Evolutionary conservation across 208 protist species (phyloP).

Genomic region (Tetramitus jugosus): DNA sequence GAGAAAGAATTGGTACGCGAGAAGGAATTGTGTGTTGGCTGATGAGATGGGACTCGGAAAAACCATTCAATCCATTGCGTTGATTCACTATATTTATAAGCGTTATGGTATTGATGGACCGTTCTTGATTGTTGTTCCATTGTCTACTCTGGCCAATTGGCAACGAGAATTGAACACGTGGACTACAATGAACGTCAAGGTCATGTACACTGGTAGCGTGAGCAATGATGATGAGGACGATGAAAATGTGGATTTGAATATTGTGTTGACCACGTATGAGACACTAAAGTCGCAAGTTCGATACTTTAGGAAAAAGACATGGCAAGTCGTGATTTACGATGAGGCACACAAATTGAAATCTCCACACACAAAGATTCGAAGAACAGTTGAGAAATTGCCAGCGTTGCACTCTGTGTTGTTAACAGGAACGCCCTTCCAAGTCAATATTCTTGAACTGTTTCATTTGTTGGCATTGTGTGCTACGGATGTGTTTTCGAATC

Average conservation of each 20-base stretch:
- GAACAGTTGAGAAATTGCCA: background rate
- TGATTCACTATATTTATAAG: constrained; percentile 63
- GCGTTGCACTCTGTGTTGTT: background rate
- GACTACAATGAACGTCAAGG: background rate
- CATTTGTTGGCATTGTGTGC: background rate
- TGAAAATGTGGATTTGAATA: background rate
- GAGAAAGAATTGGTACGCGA: constrained; percentile 60
- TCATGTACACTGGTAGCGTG: background rate
- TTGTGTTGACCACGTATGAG: background rate
- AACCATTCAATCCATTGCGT: constrained; percentile 82
- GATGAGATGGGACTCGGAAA: constrained; percentile 97
- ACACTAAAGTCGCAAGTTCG: no score
- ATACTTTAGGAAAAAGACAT: background rate
- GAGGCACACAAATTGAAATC: background rate
- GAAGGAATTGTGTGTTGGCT: constrained; percentile 73
- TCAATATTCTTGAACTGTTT: background rate
- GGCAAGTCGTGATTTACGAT: background rate
- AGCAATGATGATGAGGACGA: background rate
- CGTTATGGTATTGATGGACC: constrained; percentile 61
- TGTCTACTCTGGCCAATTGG: constrained; percentile 86
- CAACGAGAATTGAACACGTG: constrained; percentile 37
- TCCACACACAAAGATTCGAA: background rate
- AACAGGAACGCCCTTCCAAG: background rate
- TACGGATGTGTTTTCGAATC: constrained; percentile 77
- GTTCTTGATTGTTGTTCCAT: constrained; percentile 85